Evolutionary conservation across 2,329 filamentous ascomycete species (phyloP), one percentile per base, ranked within the genome.

Genomic region (Gyromitra esculenta): DNA sequence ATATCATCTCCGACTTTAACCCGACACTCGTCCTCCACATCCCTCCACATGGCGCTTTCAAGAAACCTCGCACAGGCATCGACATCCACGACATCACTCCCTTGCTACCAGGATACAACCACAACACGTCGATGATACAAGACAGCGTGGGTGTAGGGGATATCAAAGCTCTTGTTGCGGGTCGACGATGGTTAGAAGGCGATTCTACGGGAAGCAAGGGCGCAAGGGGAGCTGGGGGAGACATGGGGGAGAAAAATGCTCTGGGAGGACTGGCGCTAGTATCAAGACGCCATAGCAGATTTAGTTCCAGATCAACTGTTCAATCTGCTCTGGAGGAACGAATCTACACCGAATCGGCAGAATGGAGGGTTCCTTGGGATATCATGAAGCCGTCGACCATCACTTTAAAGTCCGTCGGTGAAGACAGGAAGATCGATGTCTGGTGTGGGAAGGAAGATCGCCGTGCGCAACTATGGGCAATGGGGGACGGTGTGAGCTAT

Each of bases 1-100:
- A 75, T n/a, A 59, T 79, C 45, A 64, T 79, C 37, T 78, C 76
- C 31, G 66, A 77, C 62, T 79, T 79, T 62, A 79, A 79, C 25
- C 78, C 78, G 2, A 79, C 78, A 7, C 62, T 73, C 50, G 60
- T 77, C 54, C 68, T 76, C 39, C 70, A 79, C 52, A 69, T 79
- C 54, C 78, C 78, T 0, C 31, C 76, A 0, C 78, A 78, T 60
- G 76, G 75, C 41, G 66, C 66, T 9, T 18, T 69, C 21, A 69
- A 60, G 18, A 21, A 62, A 54, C 21, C 54, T 63, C 48, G 21
- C 2, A 43, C 50, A 11, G 13, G 45, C 41, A 13, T 57, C 39
- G 41, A 59, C 31, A 77, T 78, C 48, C 67, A 66, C 31, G 69
- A 79, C 21, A 37, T 79, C 41, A 79, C 78, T 2, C 56, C 64